These are phyloP conservation scores for Malus hybrid DNA, from an alignment of 331 rosid genomes.

Conservation along the genomic window DNA sequence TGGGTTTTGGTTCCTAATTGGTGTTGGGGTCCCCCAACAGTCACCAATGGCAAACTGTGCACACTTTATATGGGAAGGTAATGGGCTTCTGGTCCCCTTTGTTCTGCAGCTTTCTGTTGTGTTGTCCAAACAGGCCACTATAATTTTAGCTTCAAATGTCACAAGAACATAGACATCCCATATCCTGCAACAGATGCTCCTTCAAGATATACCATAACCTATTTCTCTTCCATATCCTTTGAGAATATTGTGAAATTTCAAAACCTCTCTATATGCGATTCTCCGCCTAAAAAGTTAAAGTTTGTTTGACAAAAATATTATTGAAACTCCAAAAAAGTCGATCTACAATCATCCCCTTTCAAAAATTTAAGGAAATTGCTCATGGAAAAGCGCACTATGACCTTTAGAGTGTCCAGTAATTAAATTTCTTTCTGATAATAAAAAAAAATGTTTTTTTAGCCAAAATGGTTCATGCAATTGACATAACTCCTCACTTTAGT, in stretches of 20 bases:
- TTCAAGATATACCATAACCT: not conserved
- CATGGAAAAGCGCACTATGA: too few relatives aligned
- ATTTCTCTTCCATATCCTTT: not conserved
- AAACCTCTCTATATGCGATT: not conserved
- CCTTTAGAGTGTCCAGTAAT: too few relatives aligned
- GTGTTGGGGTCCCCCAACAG: not conserved
- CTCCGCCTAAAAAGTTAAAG: not conserved
- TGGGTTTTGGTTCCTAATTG: not conserved
- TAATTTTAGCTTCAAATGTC: not conserved
- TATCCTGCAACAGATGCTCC: not conserved
- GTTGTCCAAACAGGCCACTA: not conserved
- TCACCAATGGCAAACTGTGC: not conserved
- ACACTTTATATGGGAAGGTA: not conserved
- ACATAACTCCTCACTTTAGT: too few relatives aligned
- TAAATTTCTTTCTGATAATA: too few relatives aligned
- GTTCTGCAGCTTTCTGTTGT: slow-evolving; percentile 6
- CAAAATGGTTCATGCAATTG: too few relatives aligned
- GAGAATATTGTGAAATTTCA: not conserved
- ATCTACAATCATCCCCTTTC: too few relatives aligned
- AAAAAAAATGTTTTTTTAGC: too few relatives aligned
- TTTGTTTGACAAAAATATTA: not conserved
- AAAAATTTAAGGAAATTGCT: too few relatives aligned
- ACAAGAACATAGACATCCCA: not conserved
- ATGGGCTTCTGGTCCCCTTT: slow-evolving; percentile 12
- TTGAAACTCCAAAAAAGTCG: too few relatives aligned